Evolutionary conservation across 345 rosid species (phyloP), one percentile per base, ranked within the genome.

Genomic region (Ceriops tagal): DNA sequence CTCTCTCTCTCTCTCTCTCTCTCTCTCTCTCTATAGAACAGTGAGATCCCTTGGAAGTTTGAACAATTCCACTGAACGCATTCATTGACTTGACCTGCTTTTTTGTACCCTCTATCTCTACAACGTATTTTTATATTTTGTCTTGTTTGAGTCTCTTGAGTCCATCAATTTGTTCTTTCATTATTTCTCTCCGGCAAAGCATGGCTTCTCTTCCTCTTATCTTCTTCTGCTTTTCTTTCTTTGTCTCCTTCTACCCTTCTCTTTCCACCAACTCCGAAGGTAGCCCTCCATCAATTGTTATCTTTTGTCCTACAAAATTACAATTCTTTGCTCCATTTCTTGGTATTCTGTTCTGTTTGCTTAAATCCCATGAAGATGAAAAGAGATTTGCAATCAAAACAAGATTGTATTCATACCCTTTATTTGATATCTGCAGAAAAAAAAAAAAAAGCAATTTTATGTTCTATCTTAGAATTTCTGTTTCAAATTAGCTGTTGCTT

Each of bases 251-350:
- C 62, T 69, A 76, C 8, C 83, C 83, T 31, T 80, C 81, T 60
- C 69, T 83, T 60, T 84, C 85, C 19, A 76, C 87, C 71, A 87
- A 85, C 69, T 74, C 86, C 65, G 91, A 87, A 78, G 91, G 91
- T 87, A 75, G 24, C 5, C 51, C 5, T 65, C 64, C 65, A 19
- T 69, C 49, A 56, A n/a, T 39, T 67, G 32, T 28, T 3, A 18
- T 32, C 24, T 62, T 30, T 70, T 53, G 35, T 75, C 43, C 39
- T 65, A 53, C 55, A 49, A 61, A 19, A 19, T n/a, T 71, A 47
- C 26, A 24, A 22, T 6, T 63, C 47, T 49, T 8, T 58, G 18
- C 15, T 43, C 47, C 39, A 21, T 27, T 16, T 51, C 26, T 53
- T n/a, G 8, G 58, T 5, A 15, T 37, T 30, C 18, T 6, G 28